Conservation (phyloP, 352 stramenopile species). For the Nothophytophthora sp. region DNA sequence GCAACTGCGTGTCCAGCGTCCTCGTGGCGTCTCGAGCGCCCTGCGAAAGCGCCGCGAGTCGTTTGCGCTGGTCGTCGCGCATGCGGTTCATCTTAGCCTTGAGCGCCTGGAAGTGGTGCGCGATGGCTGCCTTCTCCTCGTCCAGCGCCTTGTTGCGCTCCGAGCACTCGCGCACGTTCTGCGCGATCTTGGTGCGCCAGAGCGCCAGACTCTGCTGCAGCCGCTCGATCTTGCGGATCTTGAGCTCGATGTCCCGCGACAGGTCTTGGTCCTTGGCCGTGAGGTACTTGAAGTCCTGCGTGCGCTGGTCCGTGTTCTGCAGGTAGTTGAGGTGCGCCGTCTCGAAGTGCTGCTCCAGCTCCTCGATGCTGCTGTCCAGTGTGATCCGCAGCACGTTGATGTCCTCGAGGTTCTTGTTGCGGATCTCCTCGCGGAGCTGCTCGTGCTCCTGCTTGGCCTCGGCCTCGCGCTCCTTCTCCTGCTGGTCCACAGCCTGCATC, state of each 20-base stretch:
- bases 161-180: constrained; percentile 89
- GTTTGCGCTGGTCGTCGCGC: constrained; percentile 78
- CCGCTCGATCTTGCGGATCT: constrained; percentile 93
- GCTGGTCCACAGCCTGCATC: constrained; percentile 84
- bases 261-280: constrained; percentile 93
- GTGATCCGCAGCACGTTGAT: constrained; percentile 94
- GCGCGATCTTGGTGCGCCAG: constrained; percentile 92
- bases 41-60: constrained; percentile 81
- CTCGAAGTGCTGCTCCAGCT: constrained; percentile 95
- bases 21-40: constrained; percentile 78
- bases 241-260: constrained; percentile 92
- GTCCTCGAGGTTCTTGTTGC: constrained; percentile 95
- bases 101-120: constrained; percentile 81
- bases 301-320: constrained; percentile 94
- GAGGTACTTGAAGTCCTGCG: constrained; percentile 95
- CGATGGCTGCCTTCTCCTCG: constrained; percentile 90
- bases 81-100: constrained; percentile 92
- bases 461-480: constrained; percentile 79
- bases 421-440: constrained; percentile 92
- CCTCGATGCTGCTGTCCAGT: constrained; percentile 93
- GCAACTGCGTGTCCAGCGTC: constrained; percentile 65
- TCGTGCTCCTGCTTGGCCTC: constrained; percentile 85
- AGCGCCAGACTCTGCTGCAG: constrained; percentile 89
- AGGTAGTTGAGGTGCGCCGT: constrained; percentile 91
- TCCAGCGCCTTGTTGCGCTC: constrained; percentile 90